Evolutionary conservation across 177 flowering plant genomes (phyloP).

Genomic region (Vitis hybrid): DNA sequence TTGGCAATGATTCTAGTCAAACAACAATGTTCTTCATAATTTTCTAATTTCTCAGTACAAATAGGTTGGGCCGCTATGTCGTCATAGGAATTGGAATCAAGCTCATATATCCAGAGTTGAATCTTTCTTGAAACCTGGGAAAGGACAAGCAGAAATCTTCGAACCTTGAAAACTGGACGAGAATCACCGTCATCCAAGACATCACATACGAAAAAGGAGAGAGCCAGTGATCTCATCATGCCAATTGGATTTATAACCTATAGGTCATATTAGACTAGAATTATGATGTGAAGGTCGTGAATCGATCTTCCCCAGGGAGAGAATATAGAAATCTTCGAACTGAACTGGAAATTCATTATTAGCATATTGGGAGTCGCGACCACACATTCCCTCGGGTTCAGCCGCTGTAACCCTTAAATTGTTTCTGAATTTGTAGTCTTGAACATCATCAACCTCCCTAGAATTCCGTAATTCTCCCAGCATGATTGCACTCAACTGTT

Average conservation of each 20-base stretch:
- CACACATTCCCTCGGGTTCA: slow-evolving; percentile 21
- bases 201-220: slow-evolving; percentile 54
- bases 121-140: slow-evolving; percentile 47
- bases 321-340: slow-evolving; percentile 78
- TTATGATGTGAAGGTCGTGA: slow-evolving; percentile 68
- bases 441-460: too few relatives aligned
- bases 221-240: slow-evolving; percentile 92
- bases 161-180: slow-evolving; percentile 80
- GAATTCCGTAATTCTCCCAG: too few relatives aligned
- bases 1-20: slow-evolving; percentile 29
- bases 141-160: slow-evolving; percentile 55
- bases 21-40: slow-evolving; percentile 26
- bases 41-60: not conserved
- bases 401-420: slow-evolving; percentile 18
- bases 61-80: slow-evolving; percentile 9
- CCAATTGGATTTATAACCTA: slow-evolving; percentile 88
- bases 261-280: slow-evolving; percentile 57
- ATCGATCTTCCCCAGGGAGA: slow-evolving; percentile 72
- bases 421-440: too few relatives aligned
- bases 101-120: slow-evolving; percentile 36
- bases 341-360: slow-evolving; percentile 71
- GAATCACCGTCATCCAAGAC: slow-evolving; percentile 79
- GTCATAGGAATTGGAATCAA: slow-evolving; percentile 19
- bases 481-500: too few relatives aligned
- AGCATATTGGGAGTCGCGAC: slow-evolving; percentile 24